Percentiles rank a stretch among this genome's conserved stretches.
These are phyloP conservation scores for Ceratobasidium sp. DNA, from an alignment of 1,284 basidiomycete genomes.

Conservation along the genomic window DNA sequence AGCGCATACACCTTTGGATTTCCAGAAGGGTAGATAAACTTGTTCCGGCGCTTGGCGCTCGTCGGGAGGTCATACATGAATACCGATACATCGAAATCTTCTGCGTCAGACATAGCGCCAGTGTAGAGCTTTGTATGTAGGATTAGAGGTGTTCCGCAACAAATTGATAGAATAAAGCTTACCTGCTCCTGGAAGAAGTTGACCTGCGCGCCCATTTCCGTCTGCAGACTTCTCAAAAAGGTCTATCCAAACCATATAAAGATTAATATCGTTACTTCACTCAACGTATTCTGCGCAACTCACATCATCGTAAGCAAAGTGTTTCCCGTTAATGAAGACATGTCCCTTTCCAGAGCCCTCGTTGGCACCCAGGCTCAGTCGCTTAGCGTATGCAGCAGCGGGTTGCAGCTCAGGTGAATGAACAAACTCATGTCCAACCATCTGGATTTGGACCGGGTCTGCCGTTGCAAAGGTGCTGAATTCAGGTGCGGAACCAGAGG, in stretches of 20 bases:
- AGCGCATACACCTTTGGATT: slow-evolving; percentile 64
- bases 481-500: slow-evolving; percentile 23
- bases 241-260: slow-evolving; percentile 62
- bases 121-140: slow-evolving; percentile 69
- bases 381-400: slow-evolving; percentile 65
- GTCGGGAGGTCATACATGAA: slow-evolving; percentile 93
- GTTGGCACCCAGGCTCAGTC: slow-evolving; percentile 59
- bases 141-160: slow-evolving; percentile 42
- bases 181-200: slow-evolving; percentile 81
- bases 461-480: slow-evolving; percentile 16
- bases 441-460: slow-evolving; percentile 34
- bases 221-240: slow-evolving; percentile 75
- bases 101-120: slow-evolving; percentile 70
- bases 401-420: slow-evolving; percentile 24
- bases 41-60: slow-evolving; percentile 77
- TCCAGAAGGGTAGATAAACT: slow-evolving; percentile 71
- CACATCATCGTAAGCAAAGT: slow-evolving; percentile 79
- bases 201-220: slow-evolving; percentile 71
- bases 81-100: slow-evolving; percentile 65
- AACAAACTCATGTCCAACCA: slow-evolving; percentile 36
- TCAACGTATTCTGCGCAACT: slow-evolving; percentile 54
- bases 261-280: slow-evolving; percentile 19
- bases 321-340: slow-evolving; percentile 90
- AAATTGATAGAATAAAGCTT: not conserved
- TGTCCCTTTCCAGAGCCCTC: slow-evolving; percentile 62